Evolutionary conservation across 208 protist species (phyloP).

Genomic region (Acanthamoeba culbertsoni): DNA sequence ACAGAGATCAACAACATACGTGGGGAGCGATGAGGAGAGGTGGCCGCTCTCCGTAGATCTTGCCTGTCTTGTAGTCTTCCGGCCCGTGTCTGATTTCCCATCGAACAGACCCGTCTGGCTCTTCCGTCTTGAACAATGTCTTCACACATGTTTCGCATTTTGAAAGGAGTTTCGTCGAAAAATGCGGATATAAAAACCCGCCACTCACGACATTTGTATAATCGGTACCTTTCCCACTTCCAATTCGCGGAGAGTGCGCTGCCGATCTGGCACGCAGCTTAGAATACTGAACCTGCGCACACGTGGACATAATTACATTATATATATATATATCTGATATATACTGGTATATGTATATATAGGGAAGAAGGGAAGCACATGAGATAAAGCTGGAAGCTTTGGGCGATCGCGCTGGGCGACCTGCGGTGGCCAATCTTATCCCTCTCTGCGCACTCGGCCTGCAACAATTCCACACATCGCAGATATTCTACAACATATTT

Average conservation of each 20-base stretch:
- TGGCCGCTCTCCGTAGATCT: slow-evolving; percentile 11
- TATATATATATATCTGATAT: no score
- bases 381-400: slow-evolving; percentile 36
- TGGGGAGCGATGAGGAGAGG: slow-evolving; percentile 13
- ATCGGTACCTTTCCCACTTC: slow-evolving; percentile 4
- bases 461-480: not conserved
- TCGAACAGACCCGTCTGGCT: not conserved
- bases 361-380: not conserved
- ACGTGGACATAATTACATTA: no score
- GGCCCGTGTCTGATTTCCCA: slow-evolving; percentile 37
- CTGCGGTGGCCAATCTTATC: not conserved
- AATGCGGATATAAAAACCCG: not conserved
- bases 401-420: not conserved
- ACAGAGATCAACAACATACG: not conserved
- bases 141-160: not conserved
- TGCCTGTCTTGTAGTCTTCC: slow-evolving; percentile 52
- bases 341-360: no score
- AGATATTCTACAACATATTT: slow-evolving; percentile 20
- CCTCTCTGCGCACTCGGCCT: not conserved
- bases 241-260: slow-evolving; percentile 32
- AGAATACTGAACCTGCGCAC: slow-evolving; percentile 21
- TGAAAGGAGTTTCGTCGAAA: not conserved
- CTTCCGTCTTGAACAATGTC: not conserved
- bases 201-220: no score
- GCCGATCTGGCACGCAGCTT: slow-evolving; percentile 25